phyloP scores from a whole-genome alignment of 169 alveolate genomes.

The Plasmodium cynomolgi region DNA sequence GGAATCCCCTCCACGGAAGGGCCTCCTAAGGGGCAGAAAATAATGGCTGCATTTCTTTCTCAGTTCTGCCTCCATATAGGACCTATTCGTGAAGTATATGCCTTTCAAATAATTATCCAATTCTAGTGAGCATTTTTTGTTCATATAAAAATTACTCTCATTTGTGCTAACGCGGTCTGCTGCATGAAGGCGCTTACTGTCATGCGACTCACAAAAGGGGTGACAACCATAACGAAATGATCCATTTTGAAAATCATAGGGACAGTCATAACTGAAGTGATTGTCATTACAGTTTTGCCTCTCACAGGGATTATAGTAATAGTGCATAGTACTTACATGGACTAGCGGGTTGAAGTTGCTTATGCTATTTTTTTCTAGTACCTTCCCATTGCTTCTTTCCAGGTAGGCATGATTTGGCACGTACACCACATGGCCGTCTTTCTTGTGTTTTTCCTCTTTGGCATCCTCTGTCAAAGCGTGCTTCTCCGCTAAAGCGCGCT shows the following conservation, averaged over 20 bases:
- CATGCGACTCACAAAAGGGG: background rate
- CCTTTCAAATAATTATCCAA: background rate
- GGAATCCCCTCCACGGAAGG: background rate
- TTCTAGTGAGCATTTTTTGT: background rate
- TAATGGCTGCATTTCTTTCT: background rate
- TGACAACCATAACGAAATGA: background rate
- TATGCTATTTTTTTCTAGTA: background rate
- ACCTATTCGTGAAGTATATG: background rate
- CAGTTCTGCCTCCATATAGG: conserved; percentile 9
- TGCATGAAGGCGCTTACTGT: background rate
- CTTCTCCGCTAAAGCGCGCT: too few species aligned
- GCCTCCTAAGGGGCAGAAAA: background rate
- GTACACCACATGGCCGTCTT: background rate
- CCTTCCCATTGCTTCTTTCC: background rate
- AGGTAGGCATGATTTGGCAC: background rate
- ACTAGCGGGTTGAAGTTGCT: conserved; percentile 29
- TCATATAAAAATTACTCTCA: background rate
- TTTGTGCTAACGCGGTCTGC: background rate
- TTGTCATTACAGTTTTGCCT: background rate
- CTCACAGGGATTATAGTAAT: background rate
- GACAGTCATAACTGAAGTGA: background rate
- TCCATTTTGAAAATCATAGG: background rate
- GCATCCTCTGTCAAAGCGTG: too few species aligned
- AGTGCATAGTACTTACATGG: background rate
- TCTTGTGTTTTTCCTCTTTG: background rate